These are phyloP conservation scores for Hanseniaspora jakobsenii DNA, from an alignment of 805 yeast genomes.

Conservation along the genomic window DNA sequence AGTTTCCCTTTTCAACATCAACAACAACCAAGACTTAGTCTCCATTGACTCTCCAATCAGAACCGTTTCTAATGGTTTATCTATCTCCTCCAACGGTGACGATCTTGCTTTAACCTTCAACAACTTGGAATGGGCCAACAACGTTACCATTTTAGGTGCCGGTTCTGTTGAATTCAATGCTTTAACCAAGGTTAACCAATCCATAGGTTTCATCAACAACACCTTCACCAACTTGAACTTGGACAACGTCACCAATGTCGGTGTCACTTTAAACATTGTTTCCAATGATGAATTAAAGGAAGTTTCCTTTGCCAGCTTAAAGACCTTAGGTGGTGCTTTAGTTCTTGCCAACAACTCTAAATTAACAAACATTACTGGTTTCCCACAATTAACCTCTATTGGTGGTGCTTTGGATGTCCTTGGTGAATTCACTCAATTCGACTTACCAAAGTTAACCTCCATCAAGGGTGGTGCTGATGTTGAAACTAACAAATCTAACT, in stretches of 20 bases:
- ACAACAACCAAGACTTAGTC: constrained; percentile 77
- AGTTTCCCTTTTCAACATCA: constrained; percentile 57
- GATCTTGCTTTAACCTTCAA: constrained; percentile 57
- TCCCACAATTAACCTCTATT: constrained; percentile 58
- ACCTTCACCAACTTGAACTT: constrained; percentile 45
- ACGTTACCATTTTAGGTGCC: constrained; percentile 74
- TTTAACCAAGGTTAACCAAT: constrained; percentile 64
- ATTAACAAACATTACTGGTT: constrained; percentile 54
- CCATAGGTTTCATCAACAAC: constrained; percentile 70
- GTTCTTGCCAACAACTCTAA: constrained; percentile 73
- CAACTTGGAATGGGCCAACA: constrained; percentile 71
- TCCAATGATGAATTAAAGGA: constrained; percentile 62
- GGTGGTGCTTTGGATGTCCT: constrained; percentile 77
- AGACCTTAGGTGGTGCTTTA: constrained; percentile 85
- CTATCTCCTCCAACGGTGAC: constrained; percentile 77
- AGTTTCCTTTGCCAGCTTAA: constrained; percentile 57
- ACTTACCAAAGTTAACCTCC: constrained; percentile 57
- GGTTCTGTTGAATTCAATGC: constrained; percentile 56
- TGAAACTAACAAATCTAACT: constrained; percentile 55
- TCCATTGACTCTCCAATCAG: constrained; percentile 60
- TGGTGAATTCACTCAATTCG: constrained; percentile 73
- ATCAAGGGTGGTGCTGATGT: constrained; percentile 89
- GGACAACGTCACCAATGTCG: constrained; percentile 48
- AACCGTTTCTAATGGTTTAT: constrained; percentile 60
- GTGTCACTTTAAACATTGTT: constrained; percentile 67